Evolutionary conservation across 768 basidiomycete species (phyloP).

Genomic region (Cyclocybe cylindracea): DNA sequence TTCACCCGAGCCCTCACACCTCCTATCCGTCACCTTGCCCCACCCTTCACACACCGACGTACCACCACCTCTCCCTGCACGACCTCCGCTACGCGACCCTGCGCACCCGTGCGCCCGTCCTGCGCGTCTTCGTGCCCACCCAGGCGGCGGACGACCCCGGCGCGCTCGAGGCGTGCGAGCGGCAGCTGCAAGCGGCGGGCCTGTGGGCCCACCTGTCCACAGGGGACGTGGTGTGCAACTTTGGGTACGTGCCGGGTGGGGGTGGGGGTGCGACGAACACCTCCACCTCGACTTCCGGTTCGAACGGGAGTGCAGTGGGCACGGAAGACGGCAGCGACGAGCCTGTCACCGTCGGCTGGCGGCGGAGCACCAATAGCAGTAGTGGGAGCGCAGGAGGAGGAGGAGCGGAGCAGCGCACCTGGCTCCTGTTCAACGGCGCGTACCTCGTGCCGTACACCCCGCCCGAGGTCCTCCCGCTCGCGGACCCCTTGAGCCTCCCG

Average conservation of each 20-base stretch:
- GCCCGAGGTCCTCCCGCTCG: conserved; percentile 53
- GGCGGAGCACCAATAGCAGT: conserved; percentile 1
- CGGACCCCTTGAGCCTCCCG: conserved; percentile 62
- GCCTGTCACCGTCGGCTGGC: conserved; percentile 8
- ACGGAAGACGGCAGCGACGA: conserved; percentile 28
- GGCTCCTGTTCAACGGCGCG: conserved; percentile 77
- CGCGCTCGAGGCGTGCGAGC: conserved; percentile 60
- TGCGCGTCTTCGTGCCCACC: conserved; percentile 73
- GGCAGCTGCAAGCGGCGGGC: conserved; percentile 64
- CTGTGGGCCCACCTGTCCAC: conserved; percentile 77
- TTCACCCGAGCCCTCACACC: too few relatives aligned
- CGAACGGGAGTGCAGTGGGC: conserved; percentile 16
- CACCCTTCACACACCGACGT: too few relatives aligned
- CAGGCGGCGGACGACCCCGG: conserved; percentile 43
- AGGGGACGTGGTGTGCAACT: conserved; percentile 79
- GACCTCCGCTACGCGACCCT: conserved; percentile 63
- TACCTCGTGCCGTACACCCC: conserved; percentile 62
- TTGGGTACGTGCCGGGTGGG: conserved; percentile 64
- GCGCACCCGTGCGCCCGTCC: conserved; percentile 67
- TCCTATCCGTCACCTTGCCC: too few relatives aligned
- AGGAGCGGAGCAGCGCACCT: conserved; percentile 33
- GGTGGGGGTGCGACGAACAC: too few relatives aligned
- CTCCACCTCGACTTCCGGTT: too few relatives aligned
- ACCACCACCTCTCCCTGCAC: conserved; percentile 43
- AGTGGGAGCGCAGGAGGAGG: conserved; percentile 1